Evolutionary conservation across 768 basidiomycete genomes (phyloP).

Genomic region (Kwoniella botswanensis): DNA sequence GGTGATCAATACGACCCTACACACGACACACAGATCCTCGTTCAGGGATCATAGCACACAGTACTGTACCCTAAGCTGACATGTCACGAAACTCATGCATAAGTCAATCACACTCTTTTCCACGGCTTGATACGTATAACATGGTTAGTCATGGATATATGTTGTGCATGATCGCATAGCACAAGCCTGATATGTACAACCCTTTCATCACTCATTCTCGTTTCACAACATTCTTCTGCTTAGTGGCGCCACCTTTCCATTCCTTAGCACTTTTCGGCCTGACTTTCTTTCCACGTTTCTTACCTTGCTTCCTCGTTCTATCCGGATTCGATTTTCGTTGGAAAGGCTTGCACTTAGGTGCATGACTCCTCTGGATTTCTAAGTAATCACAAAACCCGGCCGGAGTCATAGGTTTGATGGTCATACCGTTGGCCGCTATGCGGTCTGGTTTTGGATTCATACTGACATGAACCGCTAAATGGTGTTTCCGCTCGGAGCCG

Average conservation of each 20-base stretch:
- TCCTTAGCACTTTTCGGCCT: not conserved
- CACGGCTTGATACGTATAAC: too few species aligned
- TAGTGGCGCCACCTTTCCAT: not conserved
- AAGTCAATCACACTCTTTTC: too few species aligned
- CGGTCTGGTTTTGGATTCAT: not conserved
- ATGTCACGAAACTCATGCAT: too few species aligned
- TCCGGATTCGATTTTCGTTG: too few species aligned
- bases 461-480: too few species aligned
- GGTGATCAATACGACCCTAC: too few species aligned
- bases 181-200: not conserved
- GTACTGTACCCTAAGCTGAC: too few species aligned
- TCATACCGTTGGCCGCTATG: not conserved
- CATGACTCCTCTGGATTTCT: not conserved
- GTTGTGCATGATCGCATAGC: too few species aligned
- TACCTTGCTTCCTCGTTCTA: not conserved
- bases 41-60: too few species aligned
- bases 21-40: too few species aligned
- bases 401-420: not conserved
- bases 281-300: not conserved
- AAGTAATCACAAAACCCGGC: not conserved
- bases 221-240: not conserved
- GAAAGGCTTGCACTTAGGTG: too few species aligned
- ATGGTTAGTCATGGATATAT: too few species aligned
- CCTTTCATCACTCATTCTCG: not conserved
- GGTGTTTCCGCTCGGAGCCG: not conserved